Evolutionary conservation across 352 stramenopile species (phyloP), one percentile per base, ranked within the genome.

Genomic region (Globisporangium splendens): DNA sequence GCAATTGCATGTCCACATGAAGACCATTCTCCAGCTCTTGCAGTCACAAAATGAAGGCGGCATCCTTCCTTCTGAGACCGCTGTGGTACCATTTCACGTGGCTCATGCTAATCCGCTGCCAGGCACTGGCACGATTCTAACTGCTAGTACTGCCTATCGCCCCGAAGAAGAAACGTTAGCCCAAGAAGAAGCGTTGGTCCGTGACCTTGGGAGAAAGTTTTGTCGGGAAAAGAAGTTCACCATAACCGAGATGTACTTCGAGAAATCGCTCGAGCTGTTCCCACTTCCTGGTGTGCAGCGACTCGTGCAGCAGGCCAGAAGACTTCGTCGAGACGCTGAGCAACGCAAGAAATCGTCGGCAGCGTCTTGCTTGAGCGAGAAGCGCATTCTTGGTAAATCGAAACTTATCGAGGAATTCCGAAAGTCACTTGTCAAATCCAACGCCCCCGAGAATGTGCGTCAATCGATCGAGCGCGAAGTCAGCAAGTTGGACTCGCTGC

Each of bases 151-250:
- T 51, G 24, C 17, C 1, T 35, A 8, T 8, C 5, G 28, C 28
- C 28, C 28, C 20, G 21, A 85, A 8, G 59, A 76, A 33, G 72
- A 79, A 24, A 48, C 28, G 14, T 49, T 76, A 22, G 79, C 80
- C 0, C 65, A 83, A 6, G 82, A 92, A 58, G 79, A 79, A 8
- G 82, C 70, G 17, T 56, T 92, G 1, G 76, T 76, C 2, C 65
- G 79, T 38, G 79, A 92, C 61, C 56, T 92, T 18, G 82, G 79
- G 10, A 83, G 75, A 42, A 86, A 85, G 43, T 83, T 68, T 59
- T 65, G 67, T 48, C 75, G 79, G 15, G 64, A 81, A 46, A 61
- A 66, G 28, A 68, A 87, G 46, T 72, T 68, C 21, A 60, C 62
- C 0, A 46, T 86, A 1, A 78, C 79, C 3, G 66, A 81, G 47